Evolutionary conservation across 1,139 yeast species (phyloP).

Genomic region (Taphrina pruni): DNA sequence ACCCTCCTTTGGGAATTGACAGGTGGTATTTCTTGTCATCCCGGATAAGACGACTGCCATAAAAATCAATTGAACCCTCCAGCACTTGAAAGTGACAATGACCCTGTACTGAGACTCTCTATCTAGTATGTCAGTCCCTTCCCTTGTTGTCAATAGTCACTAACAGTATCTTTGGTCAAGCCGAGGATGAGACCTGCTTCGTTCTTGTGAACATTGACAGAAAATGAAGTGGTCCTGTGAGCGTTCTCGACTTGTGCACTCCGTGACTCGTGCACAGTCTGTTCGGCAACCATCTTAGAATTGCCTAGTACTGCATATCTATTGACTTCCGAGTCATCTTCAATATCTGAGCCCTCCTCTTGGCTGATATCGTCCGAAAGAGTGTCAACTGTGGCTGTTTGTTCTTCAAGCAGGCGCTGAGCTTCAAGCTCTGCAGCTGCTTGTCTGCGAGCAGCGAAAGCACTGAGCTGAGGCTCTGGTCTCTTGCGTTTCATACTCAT

Average conservation of each 20-base stretch:
- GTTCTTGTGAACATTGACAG: neutral
- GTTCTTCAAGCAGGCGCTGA: neutral
- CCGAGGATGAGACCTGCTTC: constrained; percentile 9
- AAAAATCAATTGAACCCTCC: constrained; percentile 63
- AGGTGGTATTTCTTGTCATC: constrained; percentile 46
- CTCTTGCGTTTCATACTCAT: constrained; percentile 33
- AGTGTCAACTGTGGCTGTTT: constrained; percentile 3
- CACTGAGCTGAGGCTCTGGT: constrained; percentile 28
- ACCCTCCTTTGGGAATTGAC: constrained; percentile 60
- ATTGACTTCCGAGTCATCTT: neutral
- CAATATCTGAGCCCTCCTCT: constrained; percentile 5
- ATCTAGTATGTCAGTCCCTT: constrained; percentile 3
- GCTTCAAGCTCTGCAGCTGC: constrained; percentile 21
- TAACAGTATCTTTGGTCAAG: neutral
- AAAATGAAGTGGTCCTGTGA: neutral
- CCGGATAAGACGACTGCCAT: constrained; percentile 59
- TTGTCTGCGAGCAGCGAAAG: constrained; percentile 32
- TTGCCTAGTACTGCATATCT: neutral
- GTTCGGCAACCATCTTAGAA: neutral
- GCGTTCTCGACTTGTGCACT: constrained; percentile 1
- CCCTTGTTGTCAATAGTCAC: neutral
- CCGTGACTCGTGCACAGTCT: constrained; percentile 11
- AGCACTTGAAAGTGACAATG: constrained; percentile 61
- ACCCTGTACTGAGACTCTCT: constrained; percentile 65
- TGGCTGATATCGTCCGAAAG: constrained; percentile 1